Conservation (phyloP, 805 yeast species). For the Huiozyma naganishii region DNA sequence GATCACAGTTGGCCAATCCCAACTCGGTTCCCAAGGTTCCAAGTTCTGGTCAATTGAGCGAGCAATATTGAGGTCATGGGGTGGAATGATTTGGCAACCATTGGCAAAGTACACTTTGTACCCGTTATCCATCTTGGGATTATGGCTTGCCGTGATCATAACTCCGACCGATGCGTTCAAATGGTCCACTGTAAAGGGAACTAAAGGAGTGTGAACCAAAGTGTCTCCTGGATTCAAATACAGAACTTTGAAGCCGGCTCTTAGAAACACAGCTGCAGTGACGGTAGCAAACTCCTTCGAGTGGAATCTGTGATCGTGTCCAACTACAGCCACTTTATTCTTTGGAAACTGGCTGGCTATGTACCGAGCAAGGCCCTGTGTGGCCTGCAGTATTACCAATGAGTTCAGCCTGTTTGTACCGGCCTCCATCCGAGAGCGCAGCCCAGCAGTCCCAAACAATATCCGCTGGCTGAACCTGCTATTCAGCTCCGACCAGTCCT, state of each 20-base stretch:
- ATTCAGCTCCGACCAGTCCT: conserved; percentile 37
- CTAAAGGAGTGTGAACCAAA: conserved; percentile 76
- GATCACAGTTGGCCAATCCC: conserved; percentile 36
- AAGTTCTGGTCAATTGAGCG: conserved; percentile 47
- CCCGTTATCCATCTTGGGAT: conserved; percentile 81
- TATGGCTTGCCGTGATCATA: conserved; percentile 88
- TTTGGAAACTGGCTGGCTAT: conserved; percentile 23
- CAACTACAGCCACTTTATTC: conserved; percentile 45
- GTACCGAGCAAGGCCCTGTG: conserved; percentile 66
- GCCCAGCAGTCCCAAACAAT: conserved; percentile 88
- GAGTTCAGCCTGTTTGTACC: conserved; percentile 86
- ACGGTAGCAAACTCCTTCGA: conserved; percentile 72
- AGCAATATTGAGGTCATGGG: conserved; percentile 73
- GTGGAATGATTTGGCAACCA: conserved; percentile 94
- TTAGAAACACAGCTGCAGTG: conserved; percentile 63
- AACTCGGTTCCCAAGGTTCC: conserved; percentile 45
- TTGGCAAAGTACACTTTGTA: conserved; percentile 88
- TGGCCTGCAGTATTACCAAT: conserved; percentile 79
- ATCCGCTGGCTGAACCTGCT: conserved; percentile 48
- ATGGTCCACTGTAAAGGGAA: conserved; percentile 72
- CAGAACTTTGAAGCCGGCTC: conserved; percentile 59
- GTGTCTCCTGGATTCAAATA: conserved; percentile 32
- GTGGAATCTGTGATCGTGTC: conserved; percentile 84
- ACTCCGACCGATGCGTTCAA: conserved; percentile 66
- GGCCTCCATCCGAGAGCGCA: conserved; percentile 79